Evolutionary conservation across 495 filamentous ascomycete species (phyloP), one percentile per base, ranked within the genome.

Genomic region (Pyrenopolyporus hunteri): DNA sequence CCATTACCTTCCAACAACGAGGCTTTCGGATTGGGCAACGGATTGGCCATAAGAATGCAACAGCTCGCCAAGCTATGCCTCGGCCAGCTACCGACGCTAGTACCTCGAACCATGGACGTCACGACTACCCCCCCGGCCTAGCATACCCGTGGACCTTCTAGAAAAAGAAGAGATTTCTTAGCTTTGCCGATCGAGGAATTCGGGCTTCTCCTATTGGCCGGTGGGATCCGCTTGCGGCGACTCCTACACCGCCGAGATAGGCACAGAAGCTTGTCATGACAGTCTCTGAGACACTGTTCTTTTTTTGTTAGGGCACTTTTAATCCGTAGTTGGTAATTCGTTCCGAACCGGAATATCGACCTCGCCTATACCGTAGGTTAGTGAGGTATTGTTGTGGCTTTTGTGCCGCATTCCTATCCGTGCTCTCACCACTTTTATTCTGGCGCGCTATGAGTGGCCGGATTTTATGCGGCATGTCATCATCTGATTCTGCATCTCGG

Each of bases 151-250:
- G 37, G 54, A 50, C 50, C 62, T 65, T 65, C 62, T 65, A 65
- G 62, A 65, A 65, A 36, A 50, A 59, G 36, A 65, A 65, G 62
- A 65, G 39, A 65, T 65, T 65, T 65, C 62, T 65, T 65, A 64
- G 61, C 43, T 25, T 45, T 45, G 55, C 55, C 37, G 49, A 64
- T 63, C 60, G 19, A 33, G 53, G 48, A 32, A 13, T 22, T 37
- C 42, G 40, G 55, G 50, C 42, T 39, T 55, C 44, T 59, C 32
- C 56, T 59, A 56, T 56, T 60, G 55, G 63, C 33, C 45, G 57
- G 48, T 37, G 17, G 14, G 43, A 59, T 60, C 62, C 55, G 53
- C 50, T 43, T 52, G 63, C 63, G 63, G 57, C 63, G 57, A 59
- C 39, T 40, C 57, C 46, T 59, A 57, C 63, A 57, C 63, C 56